Evolutionary conservation across 2,329 filamentous ascomycete species (phyloP).

Genomic region (Thelonectria discophora): DNA sequence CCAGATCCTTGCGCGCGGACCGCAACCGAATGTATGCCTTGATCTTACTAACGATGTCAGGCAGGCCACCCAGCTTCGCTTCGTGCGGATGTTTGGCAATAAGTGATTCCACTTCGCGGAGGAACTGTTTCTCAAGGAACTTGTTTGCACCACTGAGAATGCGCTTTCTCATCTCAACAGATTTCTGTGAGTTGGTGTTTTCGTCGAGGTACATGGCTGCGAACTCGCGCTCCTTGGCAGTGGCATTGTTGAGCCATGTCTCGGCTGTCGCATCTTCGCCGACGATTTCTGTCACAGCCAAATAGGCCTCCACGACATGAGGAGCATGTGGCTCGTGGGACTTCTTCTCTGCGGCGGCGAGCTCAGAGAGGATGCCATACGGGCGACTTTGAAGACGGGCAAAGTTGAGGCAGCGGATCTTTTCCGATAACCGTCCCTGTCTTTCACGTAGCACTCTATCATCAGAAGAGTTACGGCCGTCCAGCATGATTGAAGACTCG

Average conservation of each 20-base stretch:
- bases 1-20: slow-evolving; percentile 81
- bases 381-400: slow-evolving; percentile 71
- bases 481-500: slow-evolving; percentile 55
- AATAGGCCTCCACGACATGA: slow-evolving; percentile 83
- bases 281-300: slow-evolving; percentile 80
- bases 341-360: slow-evolving; percentile 76
- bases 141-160: slow-evolving; percentile 82
- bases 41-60: slow-evolving; percentile 88
- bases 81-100: slow-evolving; percentile 87
- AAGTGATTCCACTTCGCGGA: slow-evolving; percentile 76
- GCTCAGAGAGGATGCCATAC: slow-evolving; percentile 79
- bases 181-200: slow-evolving; percentile 68
- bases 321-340: slow-evolving; percentile 75
- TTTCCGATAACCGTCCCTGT: slow-evolving; percentile 81
- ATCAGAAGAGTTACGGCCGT: slow-evolving; percentile 63
- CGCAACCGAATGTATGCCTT: slow-evolving; percentile 90
- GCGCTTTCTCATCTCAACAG: slow-evolving; percentile 75
- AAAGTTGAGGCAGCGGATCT: slow-evolving; percentile 81
- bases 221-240: slow-evolving; percentile 79
- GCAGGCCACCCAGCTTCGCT: slow-evolving; percentile 87
- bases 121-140: slow-evolving; percentile 85
- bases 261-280: slow-evolving; percentile 73
- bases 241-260: slow-evolving; percentile 67
- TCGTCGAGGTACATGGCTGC: slow-evolving; percentile 81
- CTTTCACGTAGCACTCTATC: slow-evolving; percentile 84